Evolutionary conservation across 495 filamentous ascomycete species (phyloP).

Genomic region (Podospora sp.): DNA sequence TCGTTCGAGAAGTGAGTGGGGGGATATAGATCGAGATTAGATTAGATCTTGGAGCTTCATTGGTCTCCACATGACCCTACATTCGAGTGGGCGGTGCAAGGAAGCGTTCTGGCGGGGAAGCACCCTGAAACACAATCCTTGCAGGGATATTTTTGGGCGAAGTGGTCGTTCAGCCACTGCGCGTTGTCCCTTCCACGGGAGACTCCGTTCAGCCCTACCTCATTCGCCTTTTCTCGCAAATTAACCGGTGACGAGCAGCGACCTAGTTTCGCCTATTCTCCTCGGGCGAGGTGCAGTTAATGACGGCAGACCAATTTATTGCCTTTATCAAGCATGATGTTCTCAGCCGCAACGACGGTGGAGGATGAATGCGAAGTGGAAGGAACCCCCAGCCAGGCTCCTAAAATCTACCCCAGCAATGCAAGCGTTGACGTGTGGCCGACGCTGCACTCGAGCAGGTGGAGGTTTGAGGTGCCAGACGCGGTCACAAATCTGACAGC

Average conservation of each 20-base stretch:
- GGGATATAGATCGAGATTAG: slow-evolving; percentile 11
- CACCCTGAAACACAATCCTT: slow-evolving; percentile 4
- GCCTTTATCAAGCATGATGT: not conserved
- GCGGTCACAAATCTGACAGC: slow-evolving; percentile 5
- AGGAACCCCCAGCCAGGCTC: not conserved
- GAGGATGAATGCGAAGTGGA: not conserved
- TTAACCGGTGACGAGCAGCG: not conserved
- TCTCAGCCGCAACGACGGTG: not conserved
- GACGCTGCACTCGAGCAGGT: not conserved
- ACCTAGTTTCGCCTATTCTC: not conserved
- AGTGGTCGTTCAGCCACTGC: not conserved
- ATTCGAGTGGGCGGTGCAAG: slow-evolving; percentile 3
- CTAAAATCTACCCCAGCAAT: slow-evolving; percentile 1
- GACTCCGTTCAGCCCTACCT: not conserved
- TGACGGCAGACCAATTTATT: not conserved
- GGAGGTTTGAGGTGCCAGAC: not conserved
- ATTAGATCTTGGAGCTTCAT: not conserved
- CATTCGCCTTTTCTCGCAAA: not conserved
- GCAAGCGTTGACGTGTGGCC: slow-evolving; percentile 1
- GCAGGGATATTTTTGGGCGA: not conserved
- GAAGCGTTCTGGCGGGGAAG: not conserved
- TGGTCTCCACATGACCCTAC: not conserved
- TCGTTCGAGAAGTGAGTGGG: not conserved
- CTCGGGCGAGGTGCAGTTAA: not conserved
- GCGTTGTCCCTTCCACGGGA: not conserved